Evolutionary conservation across 371 early-diverging fungal species (phyloP).

Genomic region (Amoeboaphelidium protococcarum): DNA sequence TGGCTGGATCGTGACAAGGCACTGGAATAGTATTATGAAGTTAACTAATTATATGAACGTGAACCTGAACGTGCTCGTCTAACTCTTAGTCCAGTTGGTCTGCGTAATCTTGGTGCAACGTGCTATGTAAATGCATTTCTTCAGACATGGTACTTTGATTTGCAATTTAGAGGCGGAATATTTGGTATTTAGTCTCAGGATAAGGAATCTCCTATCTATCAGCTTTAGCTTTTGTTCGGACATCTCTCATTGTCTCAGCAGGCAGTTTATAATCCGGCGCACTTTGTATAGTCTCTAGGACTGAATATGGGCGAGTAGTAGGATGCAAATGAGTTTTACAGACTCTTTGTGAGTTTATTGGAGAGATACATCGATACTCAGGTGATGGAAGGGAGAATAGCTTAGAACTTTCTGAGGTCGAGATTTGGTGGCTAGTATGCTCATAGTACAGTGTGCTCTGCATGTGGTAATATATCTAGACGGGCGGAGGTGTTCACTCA

Average conservation of each 20-base stretch:
- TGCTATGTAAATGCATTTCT: constrained; percentile 20
- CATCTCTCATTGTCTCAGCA: constrained; percentile 8
- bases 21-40: not conserved
- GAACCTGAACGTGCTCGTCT: constrained; percentile 7
- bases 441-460: not conserved
- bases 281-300: constrained; percentile 12
- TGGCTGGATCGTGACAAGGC: constrained; percentile 14
- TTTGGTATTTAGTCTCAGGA: constrained; percentile 2
- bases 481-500: not conserved
- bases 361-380: not conserved
- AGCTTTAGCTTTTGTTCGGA: constrained; percentile 12
- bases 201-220: constrained; percentile 8
- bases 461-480: not conserved
- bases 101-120: constrained; percentile 20
- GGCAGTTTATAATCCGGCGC: constrained; percentile 9
- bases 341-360: not conserved
- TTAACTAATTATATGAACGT: constrained; percentile 3
- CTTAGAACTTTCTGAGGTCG: not conserved
- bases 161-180: constrained; percentile 10
- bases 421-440: not conserved
- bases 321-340: constrained; percentile 20
- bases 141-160: constrained; percentile 17
- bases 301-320: constrained; percentile 15
- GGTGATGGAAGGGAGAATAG: too few species aligned
- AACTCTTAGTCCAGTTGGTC: not conserved